Evolutionary conservation across 2,329 filamentous ascomycete species (phyloP).

Genomic region (Talaromyces verruculosus): DNA sequence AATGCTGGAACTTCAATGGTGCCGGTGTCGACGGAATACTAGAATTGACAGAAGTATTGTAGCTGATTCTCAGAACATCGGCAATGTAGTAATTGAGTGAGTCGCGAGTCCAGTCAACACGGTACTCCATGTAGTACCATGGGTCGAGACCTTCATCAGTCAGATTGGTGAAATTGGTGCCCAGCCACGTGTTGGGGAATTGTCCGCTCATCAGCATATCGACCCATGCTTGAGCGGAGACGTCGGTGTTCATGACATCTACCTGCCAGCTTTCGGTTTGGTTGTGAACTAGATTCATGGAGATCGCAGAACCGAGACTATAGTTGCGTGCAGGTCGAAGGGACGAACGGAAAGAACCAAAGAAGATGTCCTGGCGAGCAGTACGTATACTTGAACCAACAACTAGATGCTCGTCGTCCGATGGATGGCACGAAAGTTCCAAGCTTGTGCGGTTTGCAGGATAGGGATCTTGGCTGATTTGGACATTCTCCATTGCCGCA

Average conservation of each 20-base stretch:
- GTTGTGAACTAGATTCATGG: constrained; percentile 50
- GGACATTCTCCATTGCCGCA: constrained; percentile 20
- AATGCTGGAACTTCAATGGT: constrained; percentile 49
- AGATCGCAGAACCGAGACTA: constrained; percentile 45
- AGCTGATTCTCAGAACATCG: constrained; percentile 36
- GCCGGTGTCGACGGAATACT: constrained; percentile 44
- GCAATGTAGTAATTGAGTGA: constrained; percentile 47
- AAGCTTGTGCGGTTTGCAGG: constrained; percentile 32
- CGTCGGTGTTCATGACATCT: constrained; percentile 49
- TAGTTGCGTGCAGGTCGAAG: constrained; percentile 43
- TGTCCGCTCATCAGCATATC: constrained; percentile 42
- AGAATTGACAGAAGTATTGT: constrained; percentile 34
- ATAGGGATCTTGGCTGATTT: constrained; percentile 33
- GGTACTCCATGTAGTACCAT: constrained; percentile 49
- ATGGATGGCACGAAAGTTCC: constrained; percentile 12
- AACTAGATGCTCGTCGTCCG: constrained; percentile 42
- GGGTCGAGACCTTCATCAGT: constrained; percentile 33
- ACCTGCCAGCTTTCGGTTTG: constrained; percentile 45
- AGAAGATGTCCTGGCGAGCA: constrained; percentile 48
- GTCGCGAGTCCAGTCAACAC: constrained; percentile 51
- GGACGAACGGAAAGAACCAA: constrained; percentile 48
- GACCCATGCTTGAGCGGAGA: constrained; percentile 40
- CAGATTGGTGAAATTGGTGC: constrained; percentile 46
- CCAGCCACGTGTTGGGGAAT: constrained; percentile 38
- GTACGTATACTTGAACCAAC: constrained; percentile 46